Percentiles rank a stretch among this genome's conserved stretches.
These are phyloP conservation scores for Odontarrhena argentea DNA, from an alignment of 345 rosid genomes.

Conservation along the genomic window DNA sequence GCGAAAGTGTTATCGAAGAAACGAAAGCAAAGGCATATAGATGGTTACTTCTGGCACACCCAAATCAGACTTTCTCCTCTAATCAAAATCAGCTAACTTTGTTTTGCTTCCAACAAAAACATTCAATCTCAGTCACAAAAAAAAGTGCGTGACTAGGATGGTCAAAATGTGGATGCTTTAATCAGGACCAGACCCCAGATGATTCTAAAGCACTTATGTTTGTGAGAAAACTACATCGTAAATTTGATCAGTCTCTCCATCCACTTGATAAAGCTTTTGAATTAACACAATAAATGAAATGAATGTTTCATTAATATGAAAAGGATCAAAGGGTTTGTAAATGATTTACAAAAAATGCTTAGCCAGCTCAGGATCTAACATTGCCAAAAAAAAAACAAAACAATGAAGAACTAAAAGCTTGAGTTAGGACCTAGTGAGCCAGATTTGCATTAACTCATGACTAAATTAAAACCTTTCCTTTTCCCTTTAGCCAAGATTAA, in stretches of 20 bases:
- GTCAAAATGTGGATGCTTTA: constrained; percentile 40
- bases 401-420: no score
- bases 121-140: constrained; percentile 7
- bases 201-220: constrained; percentile 33
- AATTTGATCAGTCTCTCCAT: constrained; percentile 14
- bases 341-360: no score
- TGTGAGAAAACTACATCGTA: neutral
- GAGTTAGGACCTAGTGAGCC: no score
- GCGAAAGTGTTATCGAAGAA: constrained; percentile 32
- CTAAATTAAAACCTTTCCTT: no score
- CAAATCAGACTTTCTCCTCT: constrained; percentile 28
- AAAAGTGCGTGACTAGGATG: constrained; percentile 34
- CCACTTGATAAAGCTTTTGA: constrained; percentile 9
- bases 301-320: no score
- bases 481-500: no score
- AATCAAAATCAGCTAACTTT: constrained; percentile 24
- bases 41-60: constrained; percentile 36
- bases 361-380: no score
- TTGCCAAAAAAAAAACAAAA: no score
- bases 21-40: constrained; percentile 37
- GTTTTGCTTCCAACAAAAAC: constrained; percentile 20
- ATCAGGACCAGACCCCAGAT: constrained; percentile 34
- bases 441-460: no score
- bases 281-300: no score
- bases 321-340: no score